Base-by-base conservation (phyloP, 352 stramenopile species). In the Discostella stelligera region DNA sequence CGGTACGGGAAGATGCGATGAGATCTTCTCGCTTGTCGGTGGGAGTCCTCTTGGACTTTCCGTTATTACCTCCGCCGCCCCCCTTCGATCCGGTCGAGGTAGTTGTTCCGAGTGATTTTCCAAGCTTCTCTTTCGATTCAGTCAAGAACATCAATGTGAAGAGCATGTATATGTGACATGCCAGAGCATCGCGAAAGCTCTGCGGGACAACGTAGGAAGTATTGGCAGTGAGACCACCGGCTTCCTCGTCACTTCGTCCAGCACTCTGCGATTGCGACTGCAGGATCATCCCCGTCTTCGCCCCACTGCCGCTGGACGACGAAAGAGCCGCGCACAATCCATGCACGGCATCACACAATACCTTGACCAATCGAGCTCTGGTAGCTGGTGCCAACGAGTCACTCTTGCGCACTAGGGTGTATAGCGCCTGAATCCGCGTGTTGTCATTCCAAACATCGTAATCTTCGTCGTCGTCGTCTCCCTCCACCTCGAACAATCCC, bases 71-170 rank as follows among this genome's bases (percentile, higher is more conserved):
- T 8, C 53, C 53, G 0, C 27, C 58, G 41, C 8, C 48, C 49
- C 61, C 68, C 30, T 48, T 59, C 21, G 48, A 25, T 11, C 41
- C 27, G 10, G 62, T 60, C 20, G 30, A 11, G 18, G 44, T 50
- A 14, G 23, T 70, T 5, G 23, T 70, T 5, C 66, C 61, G 18
- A 77, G 46, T 7, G 65, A 76, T 52, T 74, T 83, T 7, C 63
- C 70, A 27, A 88, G 59, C 53, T 89, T 91, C 23, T 80, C 77
- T 70, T 91, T 80, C 10, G 80, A 84, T 72, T 94, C 89, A 14
- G 77, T 86, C n/a, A 89, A 86, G 61, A 89, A 90, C 86, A 92
- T 91, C 46, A 92, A 59, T 0, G 89, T 87, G 65, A 89, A 94
- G 4, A 94, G 74, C 85, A 92, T 91, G 81, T 94, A 94, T 14